Base-by-base conservation (phyloP, 106 monocot species). In the Phalaenopsis aphrodite region DNA sequence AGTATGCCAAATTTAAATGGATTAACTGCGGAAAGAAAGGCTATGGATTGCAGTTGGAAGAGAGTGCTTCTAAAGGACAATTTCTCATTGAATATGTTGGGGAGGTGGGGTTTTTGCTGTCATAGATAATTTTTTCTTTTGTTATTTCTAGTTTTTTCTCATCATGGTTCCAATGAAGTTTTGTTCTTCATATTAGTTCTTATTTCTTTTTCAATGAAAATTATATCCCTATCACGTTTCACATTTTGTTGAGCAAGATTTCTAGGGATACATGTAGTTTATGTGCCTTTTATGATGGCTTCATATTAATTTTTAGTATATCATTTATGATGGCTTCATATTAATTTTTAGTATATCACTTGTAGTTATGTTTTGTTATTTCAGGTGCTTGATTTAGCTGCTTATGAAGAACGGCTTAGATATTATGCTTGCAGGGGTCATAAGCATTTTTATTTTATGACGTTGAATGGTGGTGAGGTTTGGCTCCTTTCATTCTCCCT, bases 31-130 rank as follows among this genome's bases (percentile, higher is more conserved):
- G 94, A 18, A 99, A 99, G 83, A 99, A 99, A 83, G 98, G 98
- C 9, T 84, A 83, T 86, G 98, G 98, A 1, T 74, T 99, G 49
- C 88, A 95, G 73, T 80, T 89, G 75, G 85, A 81, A 21, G 87
- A 95, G 90, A 81, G 84, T 85, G 89, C 85, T 69, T 81, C 82
- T 55, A 48, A 79, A 78, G 98, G 98, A 55, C 79, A 87, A 74
- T 99, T 99, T 87, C 92, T 99, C 43, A 95, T 99, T 86, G 98
- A 99, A 93, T 99, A 99, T 87, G 94, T 99, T 83, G 98, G 98
- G 65, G 98, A 99, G 92, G 98, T 99, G 85, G 64, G 66, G 16
- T 75, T 48, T 15, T 18, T 72, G 45, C 21, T 16, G 37, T 15
- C 36, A 21, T 19, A 46, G 46, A 14, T 46, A 30, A 30, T 30